Evolutionary conservation across 2,329 filamentous ascomycete genomes (phyloP).

Genomic region (Grosmannia serpens): DNA sequence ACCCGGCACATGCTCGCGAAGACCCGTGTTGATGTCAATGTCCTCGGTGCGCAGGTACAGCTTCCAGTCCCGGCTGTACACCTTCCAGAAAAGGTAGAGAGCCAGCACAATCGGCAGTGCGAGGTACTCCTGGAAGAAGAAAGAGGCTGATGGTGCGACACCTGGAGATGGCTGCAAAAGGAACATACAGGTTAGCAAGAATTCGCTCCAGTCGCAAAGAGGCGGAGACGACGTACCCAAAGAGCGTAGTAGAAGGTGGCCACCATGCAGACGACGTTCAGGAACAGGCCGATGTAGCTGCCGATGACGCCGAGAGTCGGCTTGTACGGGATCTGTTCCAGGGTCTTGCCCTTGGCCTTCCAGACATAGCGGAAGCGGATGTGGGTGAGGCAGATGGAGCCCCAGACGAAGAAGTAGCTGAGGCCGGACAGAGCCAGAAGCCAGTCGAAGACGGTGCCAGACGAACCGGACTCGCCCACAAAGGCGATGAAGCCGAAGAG

Average conservation of each 20-base stretch:
- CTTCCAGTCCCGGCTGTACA: constrained; percentile 41
- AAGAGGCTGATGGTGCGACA: constrained; percentile 25
- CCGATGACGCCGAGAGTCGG: constrained; percentile 48
- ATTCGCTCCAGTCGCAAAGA: not conserved
- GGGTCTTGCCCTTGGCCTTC: constrained; percentile 43
- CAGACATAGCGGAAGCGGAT: constrained; percentile 55
- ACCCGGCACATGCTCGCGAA: constrained; percentile 41
- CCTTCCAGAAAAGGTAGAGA: constrained; percentile 56
- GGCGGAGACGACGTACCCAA: constrained; percentile 24
- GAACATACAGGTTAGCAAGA: not conserved
- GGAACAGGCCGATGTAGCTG: constrained; percentile 54
- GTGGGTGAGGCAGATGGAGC: constrained; percentile 52
- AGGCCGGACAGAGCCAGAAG: constrained; percentile 61
- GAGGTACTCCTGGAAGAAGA: constrained; percentile 50
- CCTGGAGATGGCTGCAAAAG: constrained; percentile 20
- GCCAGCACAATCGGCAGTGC: constrained; percentile 42
- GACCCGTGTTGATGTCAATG: constrained; percentile 51
- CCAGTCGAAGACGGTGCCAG: constrained; percentile 46
- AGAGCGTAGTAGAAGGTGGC: constrained; percentile 63
- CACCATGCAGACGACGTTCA: constrained; percentile 57
- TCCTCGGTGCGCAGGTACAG: constrained; percentile 43
- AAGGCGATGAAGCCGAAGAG: constrained; percentile 49
- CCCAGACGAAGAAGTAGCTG: constrained; percentile 66
- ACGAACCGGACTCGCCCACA: constrained; percentile 33
- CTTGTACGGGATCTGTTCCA: constrained; percentile 36